Evolutionary conservation across 2,329 filamentous ascomycete genomes (phyloP).

Genomic region (Diplocarpon mali): DNA sequence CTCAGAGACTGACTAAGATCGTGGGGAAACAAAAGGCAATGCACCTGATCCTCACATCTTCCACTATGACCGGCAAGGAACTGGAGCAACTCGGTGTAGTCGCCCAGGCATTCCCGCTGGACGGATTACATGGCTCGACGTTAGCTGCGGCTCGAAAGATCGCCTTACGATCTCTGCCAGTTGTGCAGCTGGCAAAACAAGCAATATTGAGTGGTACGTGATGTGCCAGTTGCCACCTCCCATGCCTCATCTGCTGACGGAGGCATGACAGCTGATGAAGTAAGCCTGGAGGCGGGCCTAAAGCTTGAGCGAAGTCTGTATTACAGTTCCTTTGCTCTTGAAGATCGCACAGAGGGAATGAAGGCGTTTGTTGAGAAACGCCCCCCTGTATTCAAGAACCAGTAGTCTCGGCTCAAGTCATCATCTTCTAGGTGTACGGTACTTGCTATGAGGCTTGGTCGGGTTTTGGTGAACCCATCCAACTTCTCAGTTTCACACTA

Average conservation of each 20-base stretch:
- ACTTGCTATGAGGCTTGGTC: no score
- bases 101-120: conserved; percentile 26
- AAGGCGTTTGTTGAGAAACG: conserved; percentile 49
- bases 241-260: no score
- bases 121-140: conserved; percentile 30
- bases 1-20: no score
- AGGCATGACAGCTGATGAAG: conserved; percentile 35
- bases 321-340: conserved; percentile 27
- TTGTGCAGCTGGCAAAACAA: conserved; percentile 33
- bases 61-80: no score
- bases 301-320: conserved; percentile 29
- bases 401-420: conserved; percentile 1
- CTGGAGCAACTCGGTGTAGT: no score
- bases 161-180: conserved; percentile 31
- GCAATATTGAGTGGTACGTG: conserved; percentile 34
- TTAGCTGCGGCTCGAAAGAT: conserved; percentile 31
- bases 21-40: no score
- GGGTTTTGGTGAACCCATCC: no score
- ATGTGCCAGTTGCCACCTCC: no score
- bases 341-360: conserved; percentile 49
- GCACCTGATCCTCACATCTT: no score
- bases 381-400: conserved; percentile 39
- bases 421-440: not conserved
- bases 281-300: conserved; percentile 31
- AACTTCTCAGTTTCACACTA: no score